Conservation (phyloP, 108 stramenopile genomes). For the Schizochytrium sp. region DNA sequence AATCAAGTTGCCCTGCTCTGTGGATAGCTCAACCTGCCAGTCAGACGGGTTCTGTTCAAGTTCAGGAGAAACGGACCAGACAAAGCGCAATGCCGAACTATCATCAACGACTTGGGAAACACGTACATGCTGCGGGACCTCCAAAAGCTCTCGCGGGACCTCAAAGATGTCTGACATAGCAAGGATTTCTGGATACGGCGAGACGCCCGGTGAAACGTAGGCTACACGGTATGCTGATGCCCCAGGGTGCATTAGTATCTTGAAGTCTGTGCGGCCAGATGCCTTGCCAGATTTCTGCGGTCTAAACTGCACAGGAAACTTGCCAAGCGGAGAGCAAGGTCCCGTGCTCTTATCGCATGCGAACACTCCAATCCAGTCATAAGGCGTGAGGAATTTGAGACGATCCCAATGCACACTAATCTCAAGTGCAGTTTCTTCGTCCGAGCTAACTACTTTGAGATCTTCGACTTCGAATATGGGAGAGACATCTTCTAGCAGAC, state of each 20-base stretch:
- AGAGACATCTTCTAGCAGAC: no score
- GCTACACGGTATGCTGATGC: conserved; percentile 28
- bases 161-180: conserved; percentile 6
- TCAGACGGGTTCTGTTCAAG: background rate
- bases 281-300: background rate
- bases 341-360: conserved; percentile 6
- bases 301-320: conserved; percentile 26
- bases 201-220: background rate
- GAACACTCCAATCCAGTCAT: conserved; percentile 58
- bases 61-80: conserved; percentile 24
- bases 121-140: conserved; percentile 14
- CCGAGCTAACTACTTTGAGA: background rate
- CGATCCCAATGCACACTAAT: background rate
- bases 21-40: background rate
- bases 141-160: conserved; percentile 12
- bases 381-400: background rate
- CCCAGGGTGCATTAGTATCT: conserved; percentile 14
- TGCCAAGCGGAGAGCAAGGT: conserved; percentile 43
- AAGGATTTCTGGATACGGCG: conserved; percentile 43
- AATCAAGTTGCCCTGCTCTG: background rate
- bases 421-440: background rate
- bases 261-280: background rate
- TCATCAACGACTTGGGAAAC: conserved; percentile 38
- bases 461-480: no score
- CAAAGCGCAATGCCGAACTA: background rate